Evolutionary conservation across 768 basidiomycete genomes (phyloP).

Genomic region (Phaeolepiota aurea): DNA sequence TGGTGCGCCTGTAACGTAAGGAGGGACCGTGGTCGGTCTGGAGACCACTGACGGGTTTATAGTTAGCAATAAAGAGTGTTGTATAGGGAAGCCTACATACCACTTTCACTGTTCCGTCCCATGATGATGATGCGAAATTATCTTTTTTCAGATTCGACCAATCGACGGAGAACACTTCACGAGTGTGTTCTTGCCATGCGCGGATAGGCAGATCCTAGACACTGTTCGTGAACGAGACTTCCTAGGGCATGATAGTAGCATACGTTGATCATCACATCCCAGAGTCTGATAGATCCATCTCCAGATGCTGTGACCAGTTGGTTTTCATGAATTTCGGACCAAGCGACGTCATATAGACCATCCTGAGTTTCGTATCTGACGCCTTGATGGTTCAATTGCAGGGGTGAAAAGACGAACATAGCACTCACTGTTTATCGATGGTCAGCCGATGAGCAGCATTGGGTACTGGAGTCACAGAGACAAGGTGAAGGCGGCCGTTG

Average conservation of each 20-base stretch:
- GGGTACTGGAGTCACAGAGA: constrained; percentile 42
- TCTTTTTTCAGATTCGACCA: constrained; percentile 95
- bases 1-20: constrained; percentile 77
- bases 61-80: constrained; percentile 1
- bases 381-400: constrained; percentile 16
- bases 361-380: constrained; percentile 84
- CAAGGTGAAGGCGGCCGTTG: constrained; percentile 80
- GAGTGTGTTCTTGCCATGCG: constrained; percentile 90
- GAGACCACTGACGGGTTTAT: constrained; percentile 69
- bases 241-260: constrained; percentile 7
- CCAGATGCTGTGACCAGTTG: constrained; percentile 86
- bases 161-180: constrained; percentile 89
- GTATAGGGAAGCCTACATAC: constrained; percentile 38
- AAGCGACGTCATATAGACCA: constrained; percentile 83
- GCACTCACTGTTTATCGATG: constrained; percentile 63
- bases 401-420: background rate
- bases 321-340: constrained; percentile 94
- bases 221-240: constrained; percentile 11
- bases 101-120: constrained; percentile 88
- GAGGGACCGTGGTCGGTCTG: constrained; percentile 72
- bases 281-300: constrained; percentile 83
- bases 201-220: constrained; percentile 80
- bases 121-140: constrained; percentile 77
- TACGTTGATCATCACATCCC: constrained; percentile 86
- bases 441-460: constrained; percentile 33